Evolutionary conservation across 345 rosid genomes (phyloP).

Genomic region (Brassica incana): DNA sequence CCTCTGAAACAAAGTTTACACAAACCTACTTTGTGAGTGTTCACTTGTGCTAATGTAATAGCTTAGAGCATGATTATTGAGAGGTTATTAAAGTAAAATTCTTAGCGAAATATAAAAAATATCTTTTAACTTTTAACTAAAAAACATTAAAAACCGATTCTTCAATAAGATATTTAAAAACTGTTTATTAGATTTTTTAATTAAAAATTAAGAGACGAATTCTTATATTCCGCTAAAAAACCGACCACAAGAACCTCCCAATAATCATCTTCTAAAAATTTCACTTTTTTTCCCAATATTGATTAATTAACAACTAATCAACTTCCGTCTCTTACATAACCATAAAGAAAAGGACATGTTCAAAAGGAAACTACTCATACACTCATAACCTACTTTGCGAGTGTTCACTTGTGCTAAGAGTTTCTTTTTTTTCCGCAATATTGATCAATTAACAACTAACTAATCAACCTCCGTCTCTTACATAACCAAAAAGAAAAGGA

Average conservation of each 20-base stretch:
- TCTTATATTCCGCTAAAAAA: too few species aligned
- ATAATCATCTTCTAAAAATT: too few species aligned
- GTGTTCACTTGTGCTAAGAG: not conserved
- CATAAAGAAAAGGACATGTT: not conserved
- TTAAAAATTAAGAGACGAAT: too few species aligned
- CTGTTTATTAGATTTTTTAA: too few species aligned
- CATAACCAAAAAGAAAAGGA: conserved; percentile 8
- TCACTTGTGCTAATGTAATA: not conserved
- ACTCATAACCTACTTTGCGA: not conserved
- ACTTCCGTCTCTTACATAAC: conserved; percentile 15
- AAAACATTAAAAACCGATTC: too few species aligned
- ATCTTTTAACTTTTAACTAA: too few species aligned
- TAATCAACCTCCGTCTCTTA: conserved; percentile 1
- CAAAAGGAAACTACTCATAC: conserved; percentile 9
- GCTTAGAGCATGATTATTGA: not conserved
- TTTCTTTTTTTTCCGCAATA: conserved; percentile 9
- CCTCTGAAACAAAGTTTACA: not conserved
- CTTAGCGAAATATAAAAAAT: too few species aligned
- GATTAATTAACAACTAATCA: conserved; percentile 1
- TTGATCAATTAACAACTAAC: conserved; percentile 10
- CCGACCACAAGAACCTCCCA: too few species aligned
- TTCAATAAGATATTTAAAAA: too few species aligned
- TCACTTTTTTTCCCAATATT: conserved; percentile 5
- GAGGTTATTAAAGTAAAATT: too few species aligned
- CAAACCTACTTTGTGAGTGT: not conserved